Evolutionary conservation across 495 filamentous ascomycete genomes (phyloP).

Genomic region (Paragyromitra xinjiangensis): DNA sequence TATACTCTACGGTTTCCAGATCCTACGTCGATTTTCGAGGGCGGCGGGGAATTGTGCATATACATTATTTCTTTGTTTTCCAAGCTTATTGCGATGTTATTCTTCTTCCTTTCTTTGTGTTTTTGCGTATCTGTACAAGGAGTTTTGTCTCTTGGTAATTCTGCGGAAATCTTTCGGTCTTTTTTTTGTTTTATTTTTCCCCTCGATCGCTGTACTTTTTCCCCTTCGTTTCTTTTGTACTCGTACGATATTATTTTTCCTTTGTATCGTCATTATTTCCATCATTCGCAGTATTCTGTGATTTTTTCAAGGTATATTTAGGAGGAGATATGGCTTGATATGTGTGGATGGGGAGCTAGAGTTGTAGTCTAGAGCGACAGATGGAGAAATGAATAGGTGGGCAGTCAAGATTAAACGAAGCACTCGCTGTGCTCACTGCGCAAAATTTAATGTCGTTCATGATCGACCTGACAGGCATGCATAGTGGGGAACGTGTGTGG

Average conservation of each 20-base stretch:
- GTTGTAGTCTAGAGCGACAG: slow-evolving; percentile 34
- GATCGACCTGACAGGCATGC: slow-evolving; percentile 36
- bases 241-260: slow-evolving; percentile 8
- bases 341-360: slow-evolving; percentile 12
- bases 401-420: slow-evolving; percentile 13
- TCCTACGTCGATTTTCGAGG: slow-evolving; percentile 16
- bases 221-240: slow-evolving; percentile 29
- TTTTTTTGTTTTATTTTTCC: slow-evolving; percentile 6
- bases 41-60: slow-evolving; percentile 48
- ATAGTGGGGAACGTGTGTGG: slow-evolving; percentile 15
- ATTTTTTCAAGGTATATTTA: slow-evolving; percentile 5
- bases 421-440: not conserved
- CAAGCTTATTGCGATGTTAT: not conserved
- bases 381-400: not conserved
- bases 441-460: slow-evolving; percentile 13
- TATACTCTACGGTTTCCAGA: slow-evolving; percentile 2
- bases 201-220: slow-evolving; percentile 20
- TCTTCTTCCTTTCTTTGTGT: slow-evolving; percentile 13
- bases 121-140: slow-evolving; percentile 39
- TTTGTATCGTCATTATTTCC: slow-evolving; percentile 19
- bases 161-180: slow-evolving; percentile 18
- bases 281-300: slow-evolving; percentile 7
- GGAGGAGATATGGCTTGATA: slow-evolving; percentile 8
- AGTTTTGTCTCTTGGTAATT: slow-evolving; percentile 50
- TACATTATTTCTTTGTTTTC: slow-evolving; percentile 28